Base-by-base conservation (phyloP, 192 early-diverging fungal species). In the Chytriomyces sp. region DNA sequence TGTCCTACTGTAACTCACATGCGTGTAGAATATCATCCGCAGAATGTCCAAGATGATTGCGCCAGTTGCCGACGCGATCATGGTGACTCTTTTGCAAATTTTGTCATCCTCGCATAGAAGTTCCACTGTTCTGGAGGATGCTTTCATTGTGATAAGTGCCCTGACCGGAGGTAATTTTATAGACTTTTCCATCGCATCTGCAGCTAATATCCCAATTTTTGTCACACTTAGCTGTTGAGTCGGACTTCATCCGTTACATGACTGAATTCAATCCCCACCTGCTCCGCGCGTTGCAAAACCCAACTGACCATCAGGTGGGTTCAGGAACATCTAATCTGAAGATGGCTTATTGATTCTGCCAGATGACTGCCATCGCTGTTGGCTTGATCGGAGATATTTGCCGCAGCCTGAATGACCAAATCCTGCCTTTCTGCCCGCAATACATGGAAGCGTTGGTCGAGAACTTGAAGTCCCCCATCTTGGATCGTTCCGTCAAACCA, bases 321-420 rank as follows among this genome's bases (percentile, higher is more conserved):
- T 30, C 32, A 22, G 4, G 26, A 17, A 72, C 33, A 31, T 44
- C 37, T 2, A 17, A 56, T 17, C 52, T 14, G n/a, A 10, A 5
- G 52, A 39, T 65, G 64, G 39, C 17, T n/a, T n/a, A n/a, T n/a
- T n/a, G n/a, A n/a, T n/a, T n/a, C n/a, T n/a, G n/a, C n/a, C 91
- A 96, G 79, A 82, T 98, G 61, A 95, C 94, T 77, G 83, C 89
- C 14, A 96, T 98, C 70, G 93, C 96, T 3, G 89, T 99, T 12
- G 98, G 98, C n/a, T 75, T 97, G 33, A 93, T 98, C 70, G 96
- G 96, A 25, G 98, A 99, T 82, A 92, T 98, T 72, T 94, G 93
- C 83, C 92, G 98, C 41, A 85, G 90, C 10, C 81, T 98, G 54
- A 90, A 90, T 58, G 85, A 91, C 25, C 80, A 82, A 41, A 83